Conservation (phyloP, 202 grass and related monocot species). For the Panicum hallii region DNA sequence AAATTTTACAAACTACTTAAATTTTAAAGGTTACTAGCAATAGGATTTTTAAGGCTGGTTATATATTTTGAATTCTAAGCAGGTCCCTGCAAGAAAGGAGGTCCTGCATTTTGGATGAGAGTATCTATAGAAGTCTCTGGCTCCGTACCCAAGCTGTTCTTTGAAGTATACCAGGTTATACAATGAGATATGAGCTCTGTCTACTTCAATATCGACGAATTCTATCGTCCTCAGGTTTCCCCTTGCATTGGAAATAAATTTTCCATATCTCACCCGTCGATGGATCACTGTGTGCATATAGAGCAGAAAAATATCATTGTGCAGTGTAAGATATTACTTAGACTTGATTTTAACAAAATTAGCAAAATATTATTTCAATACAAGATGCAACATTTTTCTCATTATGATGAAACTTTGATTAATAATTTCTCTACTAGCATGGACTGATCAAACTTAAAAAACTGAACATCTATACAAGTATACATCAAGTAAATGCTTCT, state of each 20-base stretch:
- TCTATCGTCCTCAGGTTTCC: neutral
- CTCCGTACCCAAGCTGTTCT: neutral
- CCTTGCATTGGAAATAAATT: too few relatives aligned
- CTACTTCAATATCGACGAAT: neutral
- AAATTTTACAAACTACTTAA: too few relatives aligned
- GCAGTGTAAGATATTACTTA: neutral
- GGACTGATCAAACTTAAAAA: neutral
- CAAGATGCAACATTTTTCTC: neutral
- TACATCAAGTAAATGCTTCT: too few relatives aligned
- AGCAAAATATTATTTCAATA: neutral
- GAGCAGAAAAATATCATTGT: neutral
- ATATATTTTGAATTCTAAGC: too few relatives aligned
- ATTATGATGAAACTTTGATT: neutral
- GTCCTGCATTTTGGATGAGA: too few relatives aligned
- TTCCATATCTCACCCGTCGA: neutral
- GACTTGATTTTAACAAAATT: neutral
- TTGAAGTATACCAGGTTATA: neutral
- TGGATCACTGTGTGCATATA: neutral
- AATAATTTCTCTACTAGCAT: neutral
- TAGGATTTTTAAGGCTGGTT: too few relatives aligned
- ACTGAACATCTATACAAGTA: too few relatives aligned
- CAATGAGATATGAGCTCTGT: neutral
- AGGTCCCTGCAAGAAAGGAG: too few relatives aligned
- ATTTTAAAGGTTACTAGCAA: too few relatives aligned
- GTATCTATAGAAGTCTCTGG: neutral